Conservation (phyloP, 2,329 filamentous ascomycete genomes). For the Penicillium sp. region DNA sequence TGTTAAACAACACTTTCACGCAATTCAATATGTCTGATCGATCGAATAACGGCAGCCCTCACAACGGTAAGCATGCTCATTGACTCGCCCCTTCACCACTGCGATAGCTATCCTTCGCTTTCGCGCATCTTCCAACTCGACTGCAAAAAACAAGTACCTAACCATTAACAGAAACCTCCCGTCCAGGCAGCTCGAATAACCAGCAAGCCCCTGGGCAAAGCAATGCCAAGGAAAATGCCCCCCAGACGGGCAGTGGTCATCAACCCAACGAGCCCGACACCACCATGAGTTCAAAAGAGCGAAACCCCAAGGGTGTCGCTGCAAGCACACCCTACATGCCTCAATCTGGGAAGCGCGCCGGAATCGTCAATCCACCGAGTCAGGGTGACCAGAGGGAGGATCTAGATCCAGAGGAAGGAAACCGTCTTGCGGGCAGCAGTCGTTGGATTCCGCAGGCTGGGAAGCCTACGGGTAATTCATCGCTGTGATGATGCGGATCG, state of each 20-base stretch:
- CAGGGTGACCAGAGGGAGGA: not conserved
- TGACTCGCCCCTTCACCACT: not conserved
- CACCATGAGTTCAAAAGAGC: not conserved
- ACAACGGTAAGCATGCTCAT: not conserved
- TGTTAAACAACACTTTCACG: too few species aligned
- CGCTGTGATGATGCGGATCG: not conserved
- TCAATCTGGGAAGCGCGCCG: not conserved
- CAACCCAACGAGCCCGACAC: not conserved
- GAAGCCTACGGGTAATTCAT: conserved; percentile 3
- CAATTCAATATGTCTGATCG: not conserved
- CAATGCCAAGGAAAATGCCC: not conserved
- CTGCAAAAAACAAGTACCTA: too few species aligned
- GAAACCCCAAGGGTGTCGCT: not conserved
- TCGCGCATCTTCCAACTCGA: not conserved
- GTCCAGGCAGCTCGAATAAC: not conserved
- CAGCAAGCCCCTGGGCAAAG: not conserved
- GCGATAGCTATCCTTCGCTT: not conserved
- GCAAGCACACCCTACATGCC: conserved; percentile 1
- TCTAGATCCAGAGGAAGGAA: conserved; percentile 7
- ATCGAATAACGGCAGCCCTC: not conserved
- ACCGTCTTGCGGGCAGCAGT: not conserved
- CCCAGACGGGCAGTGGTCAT: not conserved
- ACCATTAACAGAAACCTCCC: not conserved
- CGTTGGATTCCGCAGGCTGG: conserved; percentile 3
- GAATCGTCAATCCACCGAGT: not conserved